A percentile compares a stretch with the other conserved stretches of the same genome.
These are phyloP conservation scores for Akanthomyces uredinophilus DNA, from an alignment of 2,329 filamentous ascomycete genomes.

Conservation along the genomic window DNA sequence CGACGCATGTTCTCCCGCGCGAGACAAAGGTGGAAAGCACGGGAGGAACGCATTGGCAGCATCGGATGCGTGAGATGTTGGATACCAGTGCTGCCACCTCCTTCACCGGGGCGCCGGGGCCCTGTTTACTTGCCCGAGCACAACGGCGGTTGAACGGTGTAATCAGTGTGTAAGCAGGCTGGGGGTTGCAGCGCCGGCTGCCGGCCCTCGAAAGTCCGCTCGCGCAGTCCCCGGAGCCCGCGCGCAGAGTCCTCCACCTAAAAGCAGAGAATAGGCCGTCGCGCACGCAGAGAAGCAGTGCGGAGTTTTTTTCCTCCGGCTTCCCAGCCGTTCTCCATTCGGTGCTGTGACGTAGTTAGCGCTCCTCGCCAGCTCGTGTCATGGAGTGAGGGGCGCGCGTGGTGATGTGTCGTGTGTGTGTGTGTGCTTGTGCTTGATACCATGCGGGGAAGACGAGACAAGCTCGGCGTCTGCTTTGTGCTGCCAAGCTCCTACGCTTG, in stretches of 20 bases:
- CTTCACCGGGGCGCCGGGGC: too few species aligned
- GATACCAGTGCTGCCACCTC: neutral
- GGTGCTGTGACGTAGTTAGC: neutral
- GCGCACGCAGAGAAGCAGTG: neutral
- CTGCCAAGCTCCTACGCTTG: neutral
- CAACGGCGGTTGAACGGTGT: neutral
- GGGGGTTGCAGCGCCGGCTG: neutral
- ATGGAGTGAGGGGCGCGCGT: neutral
- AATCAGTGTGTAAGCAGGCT: neutral
- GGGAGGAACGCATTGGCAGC: neutral
- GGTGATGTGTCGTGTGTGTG: slow-evolving; percentile 6
- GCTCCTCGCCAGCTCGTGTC: neutral
- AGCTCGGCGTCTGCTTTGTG: neutral
- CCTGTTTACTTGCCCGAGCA: neutral
- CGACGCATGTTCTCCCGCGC: too few species aligned
- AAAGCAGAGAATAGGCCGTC: neutral
- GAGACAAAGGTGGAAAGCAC: neutral
- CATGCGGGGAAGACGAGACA: slow-evolving; percentile 4
- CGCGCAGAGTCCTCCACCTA: neutral
- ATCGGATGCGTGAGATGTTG: neutral
- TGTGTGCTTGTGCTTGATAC: neutral
- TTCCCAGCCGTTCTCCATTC: neutral
- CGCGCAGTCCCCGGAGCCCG: neutral
- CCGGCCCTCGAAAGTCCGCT: neutral
- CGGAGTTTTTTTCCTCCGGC: neutral